Conservation (phyloP, 371 early-diverging fungal species). For the Mortierella sp. region DNA sequence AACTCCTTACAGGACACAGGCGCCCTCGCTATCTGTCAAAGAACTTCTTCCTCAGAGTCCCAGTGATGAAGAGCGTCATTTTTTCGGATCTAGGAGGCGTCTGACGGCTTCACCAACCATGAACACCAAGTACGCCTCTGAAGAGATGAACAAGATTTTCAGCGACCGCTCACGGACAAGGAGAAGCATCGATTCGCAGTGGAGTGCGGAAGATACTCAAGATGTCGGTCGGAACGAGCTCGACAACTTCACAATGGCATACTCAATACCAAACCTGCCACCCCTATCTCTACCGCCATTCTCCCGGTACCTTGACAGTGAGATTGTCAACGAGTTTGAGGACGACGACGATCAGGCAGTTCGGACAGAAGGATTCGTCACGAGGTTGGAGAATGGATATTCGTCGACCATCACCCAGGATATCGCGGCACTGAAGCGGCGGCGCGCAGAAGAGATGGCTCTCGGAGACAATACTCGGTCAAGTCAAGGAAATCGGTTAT, state of each 20-base stretch:
- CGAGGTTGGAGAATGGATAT: constrained; percentile 19
- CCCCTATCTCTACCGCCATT: neutral
- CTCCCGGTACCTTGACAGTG: constrained; percentile 19
- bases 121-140: constrained; percentile 38
- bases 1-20: neutral
- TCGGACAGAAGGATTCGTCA: constrained; percentile 20
- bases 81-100: constrained; percentile 6
- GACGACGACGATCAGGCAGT: constrained; percentile 29
- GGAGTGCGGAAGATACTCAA: constrained; percentile 27
- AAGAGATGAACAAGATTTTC: constrained; percentile 49
- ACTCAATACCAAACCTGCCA: constrained; percentile 26
- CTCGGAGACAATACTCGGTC: neutral
- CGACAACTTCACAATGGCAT: constrained; percentile 24
- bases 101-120: constrained; percentile 37
- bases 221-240: constrained; percentile 17
- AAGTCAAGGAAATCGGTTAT: constrained; percentile 1
- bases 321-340: constrained; percentile 15
- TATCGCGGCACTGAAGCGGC: constrained; percentile 33
- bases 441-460: constrained; percentile 15
- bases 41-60: constrained; percentile 19
- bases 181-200: constrained; percentile 34
- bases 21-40: neutral
- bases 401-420: constrained; percentile 44
- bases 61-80: constrained; percentile 18
- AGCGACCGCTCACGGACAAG: constrained; percentile 39